These are phyloP conservation scores for Malassezia dermatis DNA, from an alignment of 1,284 basidiomycete species.

Conservation along the genomic window DNA sequence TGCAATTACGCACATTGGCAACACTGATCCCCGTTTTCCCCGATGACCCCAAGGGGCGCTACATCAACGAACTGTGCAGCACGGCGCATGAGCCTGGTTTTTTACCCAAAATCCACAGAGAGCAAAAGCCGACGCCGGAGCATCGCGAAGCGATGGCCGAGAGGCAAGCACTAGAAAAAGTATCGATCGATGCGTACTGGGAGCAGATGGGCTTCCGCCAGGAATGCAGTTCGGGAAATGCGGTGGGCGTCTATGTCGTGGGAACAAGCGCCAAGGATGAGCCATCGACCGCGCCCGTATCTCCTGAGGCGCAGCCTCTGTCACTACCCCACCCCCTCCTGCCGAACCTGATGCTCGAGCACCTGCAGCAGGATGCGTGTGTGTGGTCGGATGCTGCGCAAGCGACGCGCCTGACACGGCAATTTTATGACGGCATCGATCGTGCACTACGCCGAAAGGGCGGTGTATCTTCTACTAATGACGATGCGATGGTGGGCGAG, in stretches of 20 bases:
- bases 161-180: conserved; percentile 30
- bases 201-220: conserved; percentile 44
- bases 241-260: conserved; percentile 39
- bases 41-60: conserved; percentile 46
- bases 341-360: conserved; percentile 28
- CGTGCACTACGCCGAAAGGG: conserved; percentile 29
- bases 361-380: conserved; percentile 37
- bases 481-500: background rate
- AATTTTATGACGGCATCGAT: conserved; percentile 27
- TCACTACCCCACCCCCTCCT: conserved; percentile 29
- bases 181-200: conserved; percentile 41
- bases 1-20: conserved; percentile 20
- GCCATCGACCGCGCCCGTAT: background rate
- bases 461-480: background rate
- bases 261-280: conserved; percentile 18
- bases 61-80: conserved; percentile 37
- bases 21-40: conserved; percentile 44
- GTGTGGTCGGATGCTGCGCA: conserved; percentile 24
- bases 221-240: conserved; percentile 44
- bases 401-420: conserved; percentile 22
- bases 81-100: conserved; percentile 37
- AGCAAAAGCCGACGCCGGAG: conserved; percentile 15
- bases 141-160: conserved; percentile 29
- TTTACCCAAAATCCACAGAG: background rate
- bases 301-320: conserved; percentile 19